phyloP scores from a whole-genome alignment of 2,329 filamentous ascomycete species.

The Fusarium vanettenii region DNA sequence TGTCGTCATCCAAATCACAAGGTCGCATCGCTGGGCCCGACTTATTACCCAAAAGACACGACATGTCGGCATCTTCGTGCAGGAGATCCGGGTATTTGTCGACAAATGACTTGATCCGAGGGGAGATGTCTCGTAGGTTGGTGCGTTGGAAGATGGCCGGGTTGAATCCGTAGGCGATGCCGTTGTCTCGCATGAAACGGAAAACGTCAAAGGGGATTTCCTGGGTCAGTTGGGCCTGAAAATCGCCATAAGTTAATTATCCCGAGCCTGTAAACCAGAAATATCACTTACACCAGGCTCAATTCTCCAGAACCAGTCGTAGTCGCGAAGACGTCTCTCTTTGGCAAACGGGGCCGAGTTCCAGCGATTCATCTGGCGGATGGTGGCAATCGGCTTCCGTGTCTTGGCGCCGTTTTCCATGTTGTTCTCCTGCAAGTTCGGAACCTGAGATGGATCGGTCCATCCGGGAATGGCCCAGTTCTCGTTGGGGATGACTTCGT shows the following conservation, averaged over 20 bases:
- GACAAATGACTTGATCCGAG: slow-evolving; percentile 59
- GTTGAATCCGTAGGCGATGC: slow-evolving; percentile 80
- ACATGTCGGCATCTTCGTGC: slow-evolving; percentile 60
- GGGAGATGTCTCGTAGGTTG: slow-evolving; percentile 57
- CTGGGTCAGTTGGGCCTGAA: slow-evolving; percentile 64
- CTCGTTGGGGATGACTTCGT: slow-evolving; percentile 78
- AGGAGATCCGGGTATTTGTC: slow-evolving; percentile 56
- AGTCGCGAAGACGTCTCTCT: slow-evolving; percentile 74
- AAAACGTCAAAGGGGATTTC: slow-evolving; percentile 87
- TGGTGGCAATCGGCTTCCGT: slow-evolving; percentile 11
- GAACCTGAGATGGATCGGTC: slow-evolving; percentile 15
- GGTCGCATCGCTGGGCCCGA: background rate
- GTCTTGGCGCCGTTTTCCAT: background rate
- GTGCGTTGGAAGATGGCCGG: slow-evolving; percentile 60
- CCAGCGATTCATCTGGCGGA: slow-evolving; percentile 85
- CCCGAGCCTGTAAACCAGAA: background rate
- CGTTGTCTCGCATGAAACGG: slow-evolving; percentile 84
- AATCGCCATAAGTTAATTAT: slow-evolving; percentile 13
- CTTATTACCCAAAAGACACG: slow-evolving; percentile 55
- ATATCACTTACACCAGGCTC: slow-evolving; percentile 65
- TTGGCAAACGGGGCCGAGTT: slow-evolving; percentile 86
- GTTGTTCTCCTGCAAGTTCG: background rate
- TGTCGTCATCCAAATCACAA: background rate
- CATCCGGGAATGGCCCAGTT: slow-evolving; percentile 76
- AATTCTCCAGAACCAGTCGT: slow-evolving; percentile 71